Conservation (phyloP, 495 filamentous ascomycete genomes). For the Penicillium daleae region DNA sequence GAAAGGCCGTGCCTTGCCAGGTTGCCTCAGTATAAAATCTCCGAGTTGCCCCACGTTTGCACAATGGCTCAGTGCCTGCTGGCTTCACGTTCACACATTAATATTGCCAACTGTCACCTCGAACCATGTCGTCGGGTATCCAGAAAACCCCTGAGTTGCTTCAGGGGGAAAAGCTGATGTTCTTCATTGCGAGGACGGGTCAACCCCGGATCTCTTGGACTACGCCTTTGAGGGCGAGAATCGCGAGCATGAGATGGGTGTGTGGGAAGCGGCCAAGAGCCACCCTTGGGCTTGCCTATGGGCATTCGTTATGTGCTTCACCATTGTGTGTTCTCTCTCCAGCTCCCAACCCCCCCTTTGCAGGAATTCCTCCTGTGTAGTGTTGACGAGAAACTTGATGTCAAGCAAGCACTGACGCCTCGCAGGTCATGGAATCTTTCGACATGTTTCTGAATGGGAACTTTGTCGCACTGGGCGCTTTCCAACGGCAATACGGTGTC, state of each 20-base stretch:
- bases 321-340: conserved; percentile 26
- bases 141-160: not conserved
- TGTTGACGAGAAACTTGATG: not conserved
- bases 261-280: conserved; percentile 37
- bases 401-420: not conserved
- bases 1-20: too few species aligned
- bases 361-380: not conserved
- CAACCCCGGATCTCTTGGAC: conserved; percentile 32
- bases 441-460: conserved; percentile 45
- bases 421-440: conserved; percentile 44
- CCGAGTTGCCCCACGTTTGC: not conserved
- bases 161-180: not conserved
- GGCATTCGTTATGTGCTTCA: conserved; percentile 49
- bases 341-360: too few species aligned
- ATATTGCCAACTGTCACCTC: not conserved
- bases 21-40: not conserved
- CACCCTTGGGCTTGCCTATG: conserved; percentile 55
- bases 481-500: conserved; percentile 34
- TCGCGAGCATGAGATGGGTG: conserved; percentile 36
- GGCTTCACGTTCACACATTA: not conserved
- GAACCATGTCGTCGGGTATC: not conserved
- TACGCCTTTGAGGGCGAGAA: conserved; percentile 42
- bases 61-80: not conserved
- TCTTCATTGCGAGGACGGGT: not conserved
- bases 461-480: conserved; percentile 38